Conservation (phyloP, 176 grass and related monocot species). For the Aegilops sharonensis region DNA sequence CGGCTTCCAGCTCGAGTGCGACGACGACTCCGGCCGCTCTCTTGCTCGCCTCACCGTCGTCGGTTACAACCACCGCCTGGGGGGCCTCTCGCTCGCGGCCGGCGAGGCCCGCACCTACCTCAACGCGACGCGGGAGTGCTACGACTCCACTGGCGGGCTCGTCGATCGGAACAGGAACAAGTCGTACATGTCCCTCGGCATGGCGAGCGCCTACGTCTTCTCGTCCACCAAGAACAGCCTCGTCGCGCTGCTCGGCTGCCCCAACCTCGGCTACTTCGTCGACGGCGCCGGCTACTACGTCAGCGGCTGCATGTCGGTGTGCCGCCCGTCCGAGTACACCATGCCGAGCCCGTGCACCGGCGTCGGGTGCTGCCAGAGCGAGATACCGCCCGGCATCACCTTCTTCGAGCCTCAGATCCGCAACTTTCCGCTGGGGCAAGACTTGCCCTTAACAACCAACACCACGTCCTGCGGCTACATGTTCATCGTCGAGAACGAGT, state of each 20-base stretch:
- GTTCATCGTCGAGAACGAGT: not conserved
- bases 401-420: not conserved
- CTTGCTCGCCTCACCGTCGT: too few relatives aligned
- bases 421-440: not conserved
- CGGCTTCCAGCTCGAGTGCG: slow-evolving; percentile 6
- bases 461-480: not conserved
- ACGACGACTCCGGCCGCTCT: not conserved
- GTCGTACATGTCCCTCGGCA: too few relatives aligned
- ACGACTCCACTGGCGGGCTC: not conserved
- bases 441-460: too few relatives aligned
- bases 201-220: too few relatives aligned
- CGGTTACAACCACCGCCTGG: too few relatives aligned
- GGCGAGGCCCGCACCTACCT: slow-evolving; percentile 20
- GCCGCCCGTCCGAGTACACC: not conserved
- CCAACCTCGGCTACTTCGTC: too few relatives aligned
- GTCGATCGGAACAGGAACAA: too few relatives aligned
- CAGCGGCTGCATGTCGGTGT: slow-evolving; percentile 46
- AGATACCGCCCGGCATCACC: not conserved
- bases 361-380: not conserved
- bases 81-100: not conserved
- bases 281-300: slow-evolving; percentile 7
- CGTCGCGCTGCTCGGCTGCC: slow-evolving; percentile 28
- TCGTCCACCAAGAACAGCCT: slow-evolving; percentile 30
- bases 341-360: slow-evolving; percentile 27
- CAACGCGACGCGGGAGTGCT: not conserved